phyloP scores from a whole-genome alignment of 306 rosid species.

The Cucumis hystrix region DNA sequence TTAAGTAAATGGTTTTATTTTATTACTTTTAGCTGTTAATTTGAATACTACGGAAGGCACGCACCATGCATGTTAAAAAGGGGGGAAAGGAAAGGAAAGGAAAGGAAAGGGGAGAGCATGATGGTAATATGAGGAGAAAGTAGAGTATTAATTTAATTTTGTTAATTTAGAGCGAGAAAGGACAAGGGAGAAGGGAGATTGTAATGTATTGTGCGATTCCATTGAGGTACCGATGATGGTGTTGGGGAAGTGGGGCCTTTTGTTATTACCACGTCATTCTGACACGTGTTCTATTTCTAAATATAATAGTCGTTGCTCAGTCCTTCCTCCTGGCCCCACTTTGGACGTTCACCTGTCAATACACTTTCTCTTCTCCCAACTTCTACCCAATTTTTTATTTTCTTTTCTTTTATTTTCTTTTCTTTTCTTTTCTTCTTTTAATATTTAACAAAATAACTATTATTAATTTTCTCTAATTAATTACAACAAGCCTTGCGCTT shows the following conservation, averaged over 20 bases:
- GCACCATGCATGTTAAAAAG: background rate
- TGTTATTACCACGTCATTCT: background rate
- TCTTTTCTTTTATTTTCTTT: too few relatives aligned
- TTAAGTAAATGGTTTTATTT: background rate
- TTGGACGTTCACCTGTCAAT: conserved; percentile 1
- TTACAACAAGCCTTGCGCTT: background rate
- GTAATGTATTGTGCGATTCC: background rate
- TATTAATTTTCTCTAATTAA: background rate
- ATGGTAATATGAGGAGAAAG: background rate
- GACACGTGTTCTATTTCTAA: background rate
- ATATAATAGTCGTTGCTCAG: background rate
- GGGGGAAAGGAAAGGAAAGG: too few relatives aligned
- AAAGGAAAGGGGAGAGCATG: background rate
- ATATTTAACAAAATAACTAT: too few relatives aligned
- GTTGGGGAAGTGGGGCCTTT: background rate
- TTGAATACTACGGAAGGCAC: background rate
- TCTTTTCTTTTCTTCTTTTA: too few relatives aligned
- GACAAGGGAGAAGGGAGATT: background rate
- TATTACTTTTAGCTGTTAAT: background rate
- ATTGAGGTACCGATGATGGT: background rate
- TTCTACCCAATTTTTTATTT: background rate
- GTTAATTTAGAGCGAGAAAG: background rate
- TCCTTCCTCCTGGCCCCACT: background rate
- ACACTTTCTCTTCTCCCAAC: background rate
- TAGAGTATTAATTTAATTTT: background rate